phyloP scores from a whole-genome alignment of 148 eudicot genomes.

The Hydrangea macrophylla region DNA sequence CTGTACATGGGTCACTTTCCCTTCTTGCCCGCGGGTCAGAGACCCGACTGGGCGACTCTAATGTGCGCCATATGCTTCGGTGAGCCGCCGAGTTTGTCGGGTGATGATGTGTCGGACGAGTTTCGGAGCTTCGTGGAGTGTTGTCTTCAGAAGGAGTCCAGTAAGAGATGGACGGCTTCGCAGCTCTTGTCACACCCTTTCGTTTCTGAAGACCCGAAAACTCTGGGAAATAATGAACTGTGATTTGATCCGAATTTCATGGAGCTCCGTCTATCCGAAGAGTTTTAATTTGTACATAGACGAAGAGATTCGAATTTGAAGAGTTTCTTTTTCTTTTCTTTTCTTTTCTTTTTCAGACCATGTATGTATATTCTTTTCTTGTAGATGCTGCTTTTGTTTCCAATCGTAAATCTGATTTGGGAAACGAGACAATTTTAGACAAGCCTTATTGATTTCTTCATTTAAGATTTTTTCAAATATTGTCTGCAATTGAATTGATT shows the following conservation, averaged over 20 bases:
- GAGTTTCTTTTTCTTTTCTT: neutral
- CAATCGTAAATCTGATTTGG: neutral
- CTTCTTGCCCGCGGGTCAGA: slow-evolving; percentile 57
- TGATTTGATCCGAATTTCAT: neutral
- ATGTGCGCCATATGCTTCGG: slow-evolving; percentile 97
- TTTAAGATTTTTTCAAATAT: too few species aligned
- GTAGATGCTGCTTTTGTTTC: neutral
- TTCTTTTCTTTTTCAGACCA: neutral
- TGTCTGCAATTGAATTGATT: too few species aligned
- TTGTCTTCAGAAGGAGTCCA: slow-evolving; percentile 50
- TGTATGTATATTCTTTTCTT: neutral
- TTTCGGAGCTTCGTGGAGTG: slow-evolving; percentile 41
- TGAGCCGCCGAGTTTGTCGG: slow-evolving; percentile 65
- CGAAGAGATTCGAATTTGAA: too few species aligned
- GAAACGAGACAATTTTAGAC: neutral
- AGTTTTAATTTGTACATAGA: neutral
- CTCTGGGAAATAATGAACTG: neutral
- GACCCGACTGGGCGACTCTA: slow-evolving; percentile 91
- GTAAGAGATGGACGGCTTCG: slow-evolving; percentile 43
- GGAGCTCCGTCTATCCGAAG: too few species aligned
- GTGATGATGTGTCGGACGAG: slow-evolving; percentile 25
- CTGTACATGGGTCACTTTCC: slow-evolving; percentile 84
- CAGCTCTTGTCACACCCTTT: slow-evolving; percentile 43
- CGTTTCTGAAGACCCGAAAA: neutral
- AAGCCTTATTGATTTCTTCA: too few species aligned